Evolutionary conservation across 2,329 filamentous ascomycete species (phyloP), one percentile per base, ranked within the genome.

Genomic region (Colletotrichum filicis): DNA sequence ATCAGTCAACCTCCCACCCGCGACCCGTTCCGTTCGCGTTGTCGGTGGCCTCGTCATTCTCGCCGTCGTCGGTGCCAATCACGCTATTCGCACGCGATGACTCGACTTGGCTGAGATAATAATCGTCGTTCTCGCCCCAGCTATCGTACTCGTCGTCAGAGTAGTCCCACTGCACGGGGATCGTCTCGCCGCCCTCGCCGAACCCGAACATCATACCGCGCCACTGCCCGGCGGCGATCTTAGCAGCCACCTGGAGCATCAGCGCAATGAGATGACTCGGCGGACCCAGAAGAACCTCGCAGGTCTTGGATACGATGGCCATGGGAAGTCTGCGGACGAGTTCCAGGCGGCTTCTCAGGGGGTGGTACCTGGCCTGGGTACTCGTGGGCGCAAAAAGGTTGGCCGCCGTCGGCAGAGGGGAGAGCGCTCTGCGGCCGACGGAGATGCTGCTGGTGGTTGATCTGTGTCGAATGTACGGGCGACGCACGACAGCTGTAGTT

Each of bases 211-310:
- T 85, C 76, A 89, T 82, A 74, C 89, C 93, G 78, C 89, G 85
- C 92, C 88, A 91, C 83, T 90, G 87, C 22, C 89, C 90, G 35
- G 87, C 86, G 1, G 92, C 89, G 74, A 98, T 94, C 74, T 90
- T 91, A 0, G 93, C 92, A 1, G 95, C 94, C 69, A 98, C 94
- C 68, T 91, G 91, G 5, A 98, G 88, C 87, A 98, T 95, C 53
- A 97, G 85, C 30, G 90, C 87, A 46, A 97, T 89, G 2, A 97
- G 88, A 77, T 95, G 91, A 19, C 92, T 90, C 0, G 95, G 95
- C n/a, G 95, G 95, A 0, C 93, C 91, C 16, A 98, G 84, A 4
- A 97, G 87, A 35, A 97, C 88, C 64, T 94, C 91, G 75, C 90
- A 92, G 0, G 95, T 95, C 82, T 94, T 95, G 68, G 92, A 90